phyloP scores from a whole-genome alignment of 352 stramenopile genomes.

The Phytophthora uliginosa region DNA sequence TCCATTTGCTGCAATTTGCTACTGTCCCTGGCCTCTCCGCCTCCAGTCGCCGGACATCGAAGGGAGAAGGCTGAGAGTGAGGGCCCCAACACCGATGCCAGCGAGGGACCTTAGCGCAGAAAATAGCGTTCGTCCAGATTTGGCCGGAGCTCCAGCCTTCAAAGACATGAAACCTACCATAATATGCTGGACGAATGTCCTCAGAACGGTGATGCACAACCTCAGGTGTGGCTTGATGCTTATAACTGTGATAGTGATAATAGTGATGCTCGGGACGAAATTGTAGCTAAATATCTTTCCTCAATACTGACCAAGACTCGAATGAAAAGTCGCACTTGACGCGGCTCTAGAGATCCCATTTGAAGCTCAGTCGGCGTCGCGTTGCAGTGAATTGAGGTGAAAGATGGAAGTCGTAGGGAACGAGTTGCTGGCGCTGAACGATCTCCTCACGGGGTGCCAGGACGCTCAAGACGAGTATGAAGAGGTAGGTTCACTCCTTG shows the following conservation, averaged over 20 bases:
- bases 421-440: conserved; percentile 46
- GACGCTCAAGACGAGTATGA: conserved; percentile 34
- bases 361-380: background rate
- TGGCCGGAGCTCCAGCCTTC: conserved; percentile 6
- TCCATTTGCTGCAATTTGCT: conserved; percentile 27
- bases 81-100: background rate
- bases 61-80: conserved; percentile 24
- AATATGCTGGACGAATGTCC: background rate
- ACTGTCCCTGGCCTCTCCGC: background rate
- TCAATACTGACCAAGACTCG: background rate
- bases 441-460: conserved; percentile 38
- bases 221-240: too few relatives aligned
- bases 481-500: conserved; percentile 16
- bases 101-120: conserved; percentile 18
- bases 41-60: conserved; percentile 17
- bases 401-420: conserved; percentile 44
- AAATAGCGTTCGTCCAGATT: conserved; percentile 37
- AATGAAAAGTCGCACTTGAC: conserved; percentile 39
- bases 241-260: too few relatives aligned
- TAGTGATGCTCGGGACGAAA: too few relatives aligned
- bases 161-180: conserved; percentile 28
- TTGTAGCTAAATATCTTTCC: too few relatives aligned
- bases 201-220: background rate
- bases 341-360: conserved; percentile 15
- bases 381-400: background rate